These are phyloP conservation scores for Biscogniauxia sp. DNA, from an alignment of 2,329 filamentous ascomycete species.

Conservation along the genomic window DNA sequence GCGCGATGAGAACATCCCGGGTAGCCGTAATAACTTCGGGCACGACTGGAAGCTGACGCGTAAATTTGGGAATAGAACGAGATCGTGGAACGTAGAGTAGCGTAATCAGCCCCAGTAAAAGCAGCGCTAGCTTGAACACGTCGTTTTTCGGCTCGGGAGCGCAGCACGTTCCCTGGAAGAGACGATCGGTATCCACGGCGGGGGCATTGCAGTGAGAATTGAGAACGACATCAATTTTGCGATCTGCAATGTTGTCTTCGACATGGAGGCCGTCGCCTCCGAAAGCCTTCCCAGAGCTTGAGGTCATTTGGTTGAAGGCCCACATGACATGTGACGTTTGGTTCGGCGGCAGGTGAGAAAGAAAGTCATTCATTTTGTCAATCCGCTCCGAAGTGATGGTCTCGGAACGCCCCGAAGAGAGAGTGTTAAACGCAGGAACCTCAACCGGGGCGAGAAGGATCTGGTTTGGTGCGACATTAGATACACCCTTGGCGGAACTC, in stretches of 20 bases:
- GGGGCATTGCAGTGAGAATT: conserved; percentile 54
- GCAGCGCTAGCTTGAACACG: conserved; percentile 35
- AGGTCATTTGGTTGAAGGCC: conserved; percentile 50
- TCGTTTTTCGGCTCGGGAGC: conserved; percentile 39
- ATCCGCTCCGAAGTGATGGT: conserved; percentile 49
- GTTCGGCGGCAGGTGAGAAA: conserved; percentile 41
- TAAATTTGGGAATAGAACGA: conserved; percentile 21
- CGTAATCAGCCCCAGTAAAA: conserved; percentile 31
- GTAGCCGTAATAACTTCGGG: conserved; percentile 19
- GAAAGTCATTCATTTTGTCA: conserved; percentile 50
- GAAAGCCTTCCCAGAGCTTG: conserved; percentile 36
- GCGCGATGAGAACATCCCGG: conserved; percentile 17
- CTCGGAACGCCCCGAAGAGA: conserved; percentile 39
- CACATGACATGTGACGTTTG: conserved; percentile 45
- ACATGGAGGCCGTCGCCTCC: conserved; percentile 50
- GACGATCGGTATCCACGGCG: conserved; percentile 37
- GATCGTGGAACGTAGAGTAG: conserved; percentile 18
- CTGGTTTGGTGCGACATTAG: conserved; percentile 23
- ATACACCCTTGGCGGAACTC: conserved; percentile 7
- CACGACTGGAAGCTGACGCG: conserved; percentile 5
- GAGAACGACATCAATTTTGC: conserved; percentile 51
- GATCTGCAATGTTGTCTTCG: conserved; percentile 41
- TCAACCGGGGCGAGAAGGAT: conserved; percentile 45
- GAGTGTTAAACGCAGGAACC: conserved; percentile 41
- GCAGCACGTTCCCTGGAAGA: conserved; percentile 53